phyloP scores from a whole-genome alignment of 495 filamentous ascomycete species.

The Talaromyces nanjingensis region DNA sequence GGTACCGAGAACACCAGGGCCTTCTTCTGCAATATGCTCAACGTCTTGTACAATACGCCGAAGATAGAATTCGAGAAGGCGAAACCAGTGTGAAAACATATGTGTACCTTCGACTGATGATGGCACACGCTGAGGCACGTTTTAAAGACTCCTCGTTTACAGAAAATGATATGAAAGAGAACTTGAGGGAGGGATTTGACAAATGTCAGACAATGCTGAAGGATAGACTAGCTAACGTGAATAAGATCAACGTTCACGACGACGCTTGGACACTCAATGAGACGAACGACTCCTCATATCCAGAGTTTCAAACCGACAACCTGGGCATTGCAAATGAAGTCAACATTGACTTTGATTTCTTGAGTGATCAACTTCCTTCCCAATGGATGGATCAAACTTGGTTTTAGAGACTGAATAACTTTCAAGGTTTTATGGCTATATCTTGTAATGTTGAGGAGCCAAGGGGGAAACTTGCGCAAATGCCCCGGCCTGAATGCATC shows the following conservation, averaged over 20 bases:
- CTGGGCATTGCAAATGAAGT: conserved; percentile 4
- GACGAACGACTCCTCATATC: background rate
- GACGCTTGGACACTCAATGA: conserved; percentile 3
- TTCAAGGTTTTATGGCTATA: background rate
- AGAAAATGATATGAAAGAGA: conserved; percentile 17
- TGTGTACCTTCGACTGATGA: conserved; percentile 37
- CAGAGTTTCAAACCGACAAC: conserved; percentile 3
- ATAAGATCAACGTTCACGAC: background rate
- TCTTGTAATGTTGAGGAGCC: background rate
- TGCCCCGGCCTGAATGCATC: too few relatives aligned
- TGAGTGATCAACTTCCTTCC: conserved; percentile 5
- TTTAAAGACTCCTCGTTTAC: conserved; percentile 14
- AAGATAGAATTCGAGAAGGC: conserved; percentile 34
- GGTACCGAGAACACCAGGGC: conserved; percentile 22
- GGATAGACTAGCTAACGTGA: background rate
- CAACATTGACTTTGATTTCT: conserved; percentile 9
- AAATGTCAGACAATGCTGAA: conserved; percentile 21
- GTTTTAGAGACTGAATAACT: background rate
- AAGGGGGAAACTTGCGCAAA: too few relatives aligned
- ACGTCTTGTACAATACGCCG: conserved; percentile 23
- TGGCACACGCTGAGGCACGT: conserved; percentile 32
- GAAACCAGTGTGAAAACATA: conserved; percentile 47
- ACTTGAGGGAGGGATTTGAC: conserved; percentile 21
- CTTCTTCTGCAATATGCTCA: conserved; percentile 28
- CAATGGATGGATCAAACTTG: conserved; percentile 4